phyloP scores from a whole-genome alignment of 495 filamentous ascomycete genomes.

The Xylaria intraflava region DNA sequence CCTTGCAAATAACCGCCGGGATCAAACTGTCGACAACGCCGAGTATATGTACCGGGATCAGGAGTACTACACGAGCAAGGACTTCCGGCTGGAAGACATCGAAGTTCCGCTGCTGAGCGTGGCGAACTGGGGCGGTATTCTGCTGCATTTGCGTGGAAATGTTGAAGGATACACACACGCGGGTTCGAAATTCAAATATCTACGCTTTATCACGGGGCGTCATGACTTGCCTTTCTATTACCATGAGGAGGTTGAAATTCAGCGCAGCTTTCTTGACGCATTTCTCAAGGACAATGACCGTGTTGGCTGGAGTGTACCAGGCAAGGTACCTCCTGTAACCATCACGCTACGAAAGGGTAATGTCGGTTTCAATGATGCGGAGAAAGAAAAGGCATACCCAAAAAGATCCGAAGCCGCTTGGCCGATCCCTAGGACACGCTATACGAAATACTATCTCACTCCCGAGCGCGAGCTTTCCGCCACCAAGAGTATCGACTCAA shows the following conservation, averaged over 20 bases:
- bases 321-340: constrained; percentile 50
- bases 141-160: constrained; percentile 58
- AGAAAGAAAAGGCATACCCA: constrained; percentile 44
- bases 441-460: constrained; percentile 50
- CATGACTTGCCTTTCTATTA: constrained; percentile 71
- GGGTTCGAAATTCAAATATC: constrained; percentile 55
- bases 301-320: constrained; percentile 48
- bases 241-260: constrained; percentile 55
- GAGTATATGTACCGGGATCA: constrained; percentile 51
- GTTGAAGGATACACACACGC: constrained; percentile 55
- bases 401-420: constrained; percentile 53
- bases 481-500: not conserved
- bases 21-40: constrained; percentile 55
- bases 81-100: constrained; percentile 56
- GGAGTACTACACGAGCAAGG: constrained; percentile 54
- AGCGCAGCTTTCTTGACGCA: constrained; percentile 59
- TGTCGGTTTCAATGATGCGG: constrained; percentile 55
- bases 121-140: constrained; percentile 61
- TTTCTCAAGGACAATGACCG: constrained; percentile 60
- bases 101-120: constrained; percentile 55
- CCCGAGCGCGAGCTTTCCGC: constrained; percentile 25
- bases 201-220: constrained; percentile 60
- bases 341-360: constrained; percentile 56
- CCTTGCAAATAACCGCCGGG: constrained; percentile 43
- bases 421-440: constrained; percentile 57